Base-by-base conservation (phyloP, 495 filamentous ascomycete genomes). In the Neurospora cerealis region DNA sequence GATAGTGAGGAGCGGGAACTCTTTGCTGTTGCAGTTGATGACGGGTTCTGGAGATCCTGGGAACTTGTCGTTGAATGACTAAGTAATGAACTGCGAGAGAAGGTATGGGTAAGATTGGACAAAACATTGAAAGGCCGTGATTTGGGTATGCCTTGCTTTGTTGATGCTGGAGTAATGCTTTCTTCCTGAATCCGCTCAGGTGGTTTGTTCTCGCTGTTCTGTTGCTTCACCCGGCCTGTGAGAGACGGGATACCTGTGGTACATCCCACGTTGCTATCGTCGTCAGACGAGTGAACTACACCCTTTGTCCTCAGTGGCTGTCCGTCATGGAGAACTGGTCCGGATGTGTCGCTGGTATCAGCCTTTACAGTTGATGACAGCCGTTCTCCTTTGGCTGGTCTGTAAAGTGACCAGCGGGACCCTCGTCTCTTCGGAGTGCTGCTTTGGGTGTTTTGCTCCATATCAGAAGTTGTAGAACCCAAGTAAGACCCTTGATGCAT, bases 91-190 rank as follows among this genome's bases (percentile, higher is more conserved):
- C 76, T 48, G 4, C 77, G 82, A 0, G 83, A 85, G 11, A 86
- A 72, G 4, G 84, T 82, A 1, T 80, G 73, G 0, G 80, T 81
- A 15, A 86, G 66, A 60, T 73, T 83, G 9, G 82, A 83, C 6
- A 87, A 71, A 3, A 83, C 80, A n/a, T 72, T 78, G 36, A 83
- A 74, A 0, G 84, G 85, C 41, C 80, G 77, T 8, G 84, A 83
- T 69, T 78, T 83, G 1, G 81, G 71, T 4, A 86, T 73, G 1
- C 71, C 42, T 13, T 34, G 54, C 28, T 19, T 66, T 28, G 54
- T 28, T 36, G 24, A 66, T 66, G 28, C 6, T 66, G 28, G 28
- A 17, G 15, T 9, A 9, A 9, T 36, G 13, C 6, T 66, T 66
- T 66, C 28, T 19, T 66, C 54, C 7, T 66, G 13, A 36, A 66